Evolutionary conservation across 169 alveolate species (phyloP), one percentile per base, ranked within the genome.

Genomic region (Nephromyces sp.): DNA sequence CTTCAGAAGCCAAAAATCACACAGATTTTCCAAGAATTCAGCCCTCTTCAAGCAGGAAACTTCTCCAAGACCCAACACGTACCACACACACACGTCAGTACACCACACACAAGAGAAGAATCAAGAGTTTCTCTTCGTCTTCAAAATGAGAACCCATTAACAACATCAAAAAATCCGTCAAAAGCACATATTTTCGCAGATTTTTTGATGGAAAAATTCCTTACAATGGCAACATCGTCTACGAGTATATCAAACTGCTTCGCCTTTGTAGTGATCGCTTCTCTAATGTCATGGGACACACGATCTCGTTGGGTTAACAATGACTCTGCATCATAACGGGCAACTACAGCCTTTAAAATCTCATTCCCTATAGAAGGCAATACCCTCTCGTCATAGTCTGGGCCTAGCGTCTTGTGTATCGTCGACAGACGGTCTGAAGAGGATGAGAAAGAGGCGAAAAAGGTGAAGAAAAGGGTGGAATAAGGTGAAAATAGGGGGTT

Each of bases 281-380:
- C 86, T 72, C 97, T 83, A 52, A 96, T 94, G 66, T 88, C 94
- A 68, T 87, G 81, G 34, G 97, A 89, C 32, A 96, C 96, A 75
- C 91, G 85, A 76, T 96, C 98, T 86, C 99, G 86, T 86, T 96
- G 94, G 22, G 98, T 92, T 71, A 96, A 88, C 66, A 96, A 88
- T 61, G 94, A 87, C 77, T 95, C 93, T n/a, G 99, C 99, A 57
- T 95, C 75, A 73, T 85, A 86, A 76, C 92, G 89, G 15, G 98
- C 99, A 0, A 93, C 97, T 24, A 92, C 97, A 5, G 98, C 96
- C 87, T 94, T 94, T 53, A 95, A 82, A 32, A 94, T 95, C 87
- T 96, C 99, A 83, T 96, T 94, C 63, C 97, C 98, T 70, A 96
- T 92, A 0, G 98, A 94, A 3, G 98, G 99, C 32, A 96, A 87